Percentiles rank a stretch among this genome's conserved stretches.
These are phyloP conservation scores for Epichloe festucae DNA, from an alignment of 2,329 filamentous ascomycete species.

Conservation along the genomic window DNA sequence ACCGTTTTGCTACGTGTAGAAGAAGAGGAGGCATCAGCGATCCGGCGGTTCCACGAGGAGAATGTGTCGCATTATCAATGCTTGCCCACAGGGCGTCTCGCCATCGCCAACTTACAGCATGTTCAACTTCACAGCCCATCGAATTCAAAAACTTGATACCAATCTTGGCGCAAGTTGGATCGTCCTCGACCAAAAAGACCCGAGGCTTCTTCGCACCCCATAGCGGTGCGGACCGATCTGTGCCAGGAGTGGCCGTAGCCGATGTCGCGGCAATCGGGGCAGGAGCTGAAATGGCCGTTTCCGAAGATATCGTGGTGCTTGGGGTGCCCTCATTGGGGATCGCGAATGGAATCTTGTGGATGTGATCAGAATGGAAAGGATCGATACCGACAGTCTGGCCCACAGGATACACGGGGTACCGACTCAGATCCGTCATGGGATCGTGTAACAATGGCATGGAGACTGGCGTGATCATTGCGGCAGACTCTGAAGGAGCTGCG, in stretches of 20 bases:
- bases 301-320: slow-evolving; percentile 23
- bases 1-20: slow-evolving; percentile 45
- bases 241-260: slow-evolving; percentile 12
- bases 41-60: not conserved
- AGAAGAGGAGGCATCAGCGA: slow-evolving; percentile 7
- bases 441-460: slow-evolving; percentile 38
- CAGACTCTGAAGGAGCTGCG: slow-evolving; percentile 40
- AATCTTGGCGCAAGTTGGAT: slow-evolving; percentile 53
- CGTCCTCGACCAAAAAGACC: slow-evolving; percentile 83
- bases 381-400: slow-evolving; percentile 87
- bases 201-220: slow-evolving; percentile 56
- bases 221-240: slow-evolving; percentile 27
- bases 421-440: slow-evolving; percentile 39
- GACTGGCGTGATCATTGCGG: slow-evolving; percentile 26
- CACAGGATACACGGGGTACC: slow-evolving; percentile 75
- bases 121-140: slow-evolving; percentile 54
- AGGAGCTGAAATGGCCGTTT: slow-evolving; percentile 12
- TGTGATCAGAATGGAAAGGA: slow-evolving; percentile 86
- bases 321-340: slow-evolving; percentile 42
- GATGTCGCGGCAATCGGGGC: slow-evolving; percentile 9
- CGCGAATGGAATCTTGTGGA: slow-evolving; percentile 87
- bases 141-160: slow-evolving; percentile 54
- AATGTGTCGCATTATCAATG: too few relatives aligned
- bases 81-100: not conserved
- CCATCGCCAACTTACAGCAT: slow-evolving; percentile 38